A percentile compares a stretch with the other conserved stretches of the same genome.
Evolutionary conservation across 352 stramenopile species (phyloP).

Genomic region (Pythium aphanidermatum): DNA sequence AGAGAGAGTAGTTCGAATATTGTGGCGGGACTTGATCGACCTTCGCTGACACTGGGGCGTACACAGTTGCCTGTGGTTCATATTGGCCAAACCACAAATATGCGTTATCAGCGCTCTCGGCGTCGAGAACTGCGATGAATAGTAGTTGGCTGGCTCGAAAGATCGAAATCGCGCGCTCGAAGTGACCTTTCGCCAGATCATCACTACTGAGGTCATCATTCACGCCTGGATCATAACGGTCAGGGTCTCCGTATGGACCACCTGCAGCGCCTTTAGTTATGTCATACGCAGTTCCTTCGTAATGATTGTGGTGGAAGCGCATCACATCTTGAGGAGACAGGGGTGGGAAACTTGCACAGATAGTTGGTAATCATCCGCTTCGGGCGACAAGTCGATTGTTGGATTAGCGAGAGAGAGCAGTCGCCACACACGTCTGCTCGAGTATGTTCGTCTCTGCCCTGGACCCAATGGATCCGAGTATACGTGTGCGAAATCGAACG

Average conservation of each 20-base stretch:
- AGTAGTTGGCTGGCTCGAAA: slow-evolving; percentile 88
- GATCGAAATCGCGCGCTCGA: slow-evolving; percentile 89
- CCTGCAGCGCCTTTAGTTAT: slow-evolving; percentile 65
- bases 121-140: slow-evolving; percentile 58
- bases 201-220: slow-evolving; percentile 33
- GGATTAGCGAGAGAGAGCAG: slow-evolving; percentile 74
- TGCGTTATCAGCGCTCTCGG: slow-evolving; percentile 41
- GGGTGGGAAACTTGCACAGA: slow-evolving; percentile 39
- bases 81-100: slow-evolving; percentile 86
- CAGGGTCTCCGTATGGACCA: slow-evolving; percentile 86
- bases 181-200: slow-evolving; percentile 46
- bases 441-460: slow-evolving; percentile 55
- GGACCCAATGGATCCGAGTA: slow-evolving; percentile 50
- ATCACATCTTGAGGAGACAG: slow-evolving; percentile 82
- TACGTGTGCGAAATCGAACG: slow-evolving; percentile 83
- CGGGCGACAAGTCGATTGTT: slow-evolving; percentile 49
- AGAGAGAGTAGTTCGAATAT: slow-evolving; percentile 47
- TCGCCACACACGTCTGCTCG: slow-evolving; percentile 86
- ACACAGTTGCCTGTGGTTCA: slow-evolving; percentile 75
- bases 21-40: slow-evolving; percentile 36
- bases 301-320: slow-evolving; percentile 87
- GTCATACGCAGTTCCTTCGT: slow-evolving; percentile 87
- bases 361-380: slow-evolving; percentile 73
- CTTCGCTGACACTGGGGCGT: slow-evolving; percentile 82
- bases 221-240: slow-evolving; percentile 66